Base-by-base conservation (phyloP, 2,329 filamentous ascomycete genomes). In the Catunica adiposa region DNA sequence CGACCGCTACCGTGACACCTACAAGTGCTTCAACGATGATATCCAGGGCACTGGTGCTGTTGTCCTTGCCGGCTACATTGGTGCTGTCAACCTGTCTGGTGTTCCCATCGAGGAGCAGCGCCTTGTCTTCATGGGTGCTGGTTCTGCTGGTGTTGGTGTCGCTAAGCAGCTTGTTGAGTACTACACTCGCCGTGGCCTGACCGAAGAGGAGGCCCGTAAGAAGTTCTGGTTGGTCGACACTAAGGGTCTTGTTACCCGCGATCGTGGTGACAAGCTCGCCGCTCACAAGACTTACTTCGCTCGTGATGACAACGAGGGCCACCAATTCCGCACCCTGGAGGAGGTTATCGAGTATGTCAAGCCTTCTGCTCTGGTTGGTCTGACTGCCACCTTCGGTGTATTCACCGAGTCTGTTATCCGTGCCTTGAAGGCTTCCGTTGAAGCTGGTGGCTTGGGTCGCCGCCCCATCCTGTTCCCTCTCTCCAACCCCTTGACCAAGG, bases 161-260 rank as follows among this genome's bases (percentile, higher is more conserved):
- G 92, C 92, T 59, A 95, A 94, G 76, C 92, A 97, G 74, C 84
- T 98, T 61, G 89, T 95, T 57, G 88, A 95, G 71, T 96, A 88
- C 77, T 97, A 97, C 74, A 88, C 89, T 64, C 86, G 87, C 62
- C 86, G 89, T 63, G 92, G 92, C 42, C 76, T 97, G 65, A 84
- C 84, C 8, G 90, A 97, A 69, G 80, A 89, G 63, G 83, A 87
- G 61, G 92, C 92, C 56, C 82, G 83, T 63, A 80, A 83, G 66
- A 92, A 92, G 75, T 97, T 98, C 79, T 97, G 85, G 80, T 86
- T 98, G 51, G 89, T 97, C 59, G 92, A 97, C 73, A 95, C 89
- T 65, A 90, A 92, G 74, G 92, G 92, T 63, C 83, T 98, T 22
- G 90, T 98, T 54, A 95, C 92, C 61, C 77, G 78, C 60, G 90